Evolutionary conservation across 2,329 filamentous ascomycete species (phyloP).

Genomic region (Pseudogymnoascus pannorum): DNA sequence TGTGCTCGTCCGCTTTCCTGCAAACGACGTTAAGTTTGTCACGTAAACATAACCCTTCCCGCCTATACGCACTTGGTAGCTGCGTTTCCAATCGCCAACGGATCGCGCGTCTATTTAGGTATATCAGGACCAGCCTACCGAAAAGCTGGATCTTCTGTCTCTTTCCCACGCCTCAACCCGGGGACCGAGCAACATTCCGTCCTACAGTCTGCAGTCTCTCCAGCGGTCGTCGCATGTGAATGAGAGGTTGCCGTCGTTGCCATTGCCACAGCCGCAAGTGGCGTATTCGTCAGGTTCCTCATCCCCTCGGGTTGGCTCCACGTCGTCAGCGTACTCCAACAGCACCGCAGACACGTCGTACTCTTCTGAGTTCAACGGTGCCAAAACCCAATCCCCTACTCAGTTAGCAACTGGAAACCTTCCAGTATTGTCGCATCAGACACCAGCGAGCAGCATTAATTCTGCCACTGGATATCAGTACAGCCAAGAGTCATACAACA

Average conservation of each 20-base stretch:
- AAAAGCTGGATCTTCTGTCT: conserved; percentile 91
- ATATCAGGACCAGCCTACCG: conserved; percentile 42
- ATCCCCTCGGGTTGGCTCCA: conserved; percentile 73
- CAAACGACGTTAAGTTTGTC: neutral
- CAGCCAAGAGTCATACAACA: conserved; percentile 32
- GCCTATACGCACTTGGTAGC: neutral
- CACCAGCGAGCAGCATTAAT: conserved; percentile 24
- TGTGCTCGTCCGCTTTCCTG: neutral
- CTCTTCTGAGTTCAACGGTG: conserved; percentile 43
- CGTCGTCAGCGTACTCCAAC: conserved; percentile 51
- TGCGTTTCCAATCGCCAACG: neutral
- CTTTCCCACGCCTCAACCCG: conserved; percentile 76
- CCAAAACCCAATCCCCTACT: conserved; percentile 72
- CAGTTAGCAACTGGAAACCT: conserved; percentile 45
- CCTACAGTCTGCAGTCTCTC: conserved; percentile 60
- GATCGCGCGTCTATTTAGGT: neutral
- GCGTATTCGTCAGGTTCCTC: conserved; percentile 62
- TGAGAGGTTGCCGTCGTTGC: conserved; percentile 66
- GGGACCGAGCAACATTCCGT: conserved; percentile 64
- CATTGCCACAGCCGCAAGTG: conserved; percentile 57
- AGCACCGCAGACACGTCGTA: conserved; percentile 32
- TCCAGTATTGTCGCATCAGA: conserved; percentile 33
- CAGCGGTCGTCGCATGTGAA: conserved; percentile 60
- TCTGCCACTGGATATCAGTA: conserved; percentile 35
- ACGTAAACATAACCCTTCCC: neutral